phyloP scores from a whole-genome alignment of 1,139 yeast genomes.

The Hemisphaericaspora xylanilytica region DNA sequence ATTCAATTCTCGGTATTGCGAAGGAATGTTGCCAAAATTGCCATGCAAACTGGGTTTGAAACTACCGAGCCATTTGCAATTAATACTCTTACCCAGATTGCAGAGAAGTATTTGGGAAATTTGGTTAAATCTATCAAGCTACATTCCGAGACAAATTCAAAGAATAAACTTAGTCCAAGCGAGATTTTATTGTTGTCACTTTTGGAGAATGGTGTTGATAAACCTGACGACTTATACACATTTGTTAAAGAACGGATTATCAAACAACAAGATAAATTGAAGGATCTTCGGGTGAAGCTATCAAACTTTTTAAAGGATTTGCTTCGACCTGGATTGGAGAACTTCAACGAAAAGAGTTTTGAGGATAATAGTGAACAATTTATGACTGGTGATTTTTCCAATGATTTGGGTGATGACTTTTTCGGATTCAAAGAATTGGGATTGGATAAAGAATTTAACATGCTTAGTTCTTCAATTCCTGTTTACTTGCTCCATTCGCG shows the following conservation, averaged over 20 bases:
- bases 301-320: constrained; percentile 76
- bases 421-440: constrained; percentile 96
- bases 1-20: constrained; percentile 67
- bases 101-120: constrained; percentile 75
- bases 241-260: constrained; percentile 73
- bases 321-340: constrained; percentile 78
- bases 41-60: constrained; percentile 95
- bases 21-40: constrained; percentile 70
- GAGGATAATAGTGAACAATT: constrained; percentile 92
- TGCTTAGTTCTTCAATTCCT: constrained; percentile 83
- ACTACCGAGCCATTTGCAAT: constrained; percentile 75
- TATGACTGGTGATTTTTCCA: constrained; percentile 89
- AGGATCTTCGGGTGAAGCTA: constrained; percentile 65
- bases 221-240: constrained; percentile 71
- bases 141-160: constrained; percentile 65
- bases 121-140: constrained; percentile 68
- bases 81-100: constrained; percentile 77
- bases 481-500: constrained; percentile 82
- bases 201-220: constrained; percentile 80
- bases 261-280: constrained; percentile 66
- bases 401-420: constrained; percentile 91
- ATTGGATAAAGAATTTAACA: constrained; percentile 87
- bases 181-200: constrained; percentile 62
- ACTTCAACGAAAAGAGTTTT: constrained; percentile 72
- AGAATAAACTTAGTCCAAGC: constrained; percentile 39